Base-by-base conservation (phyloP, 805 yeast species). In the Candida michaelii region DNA sequence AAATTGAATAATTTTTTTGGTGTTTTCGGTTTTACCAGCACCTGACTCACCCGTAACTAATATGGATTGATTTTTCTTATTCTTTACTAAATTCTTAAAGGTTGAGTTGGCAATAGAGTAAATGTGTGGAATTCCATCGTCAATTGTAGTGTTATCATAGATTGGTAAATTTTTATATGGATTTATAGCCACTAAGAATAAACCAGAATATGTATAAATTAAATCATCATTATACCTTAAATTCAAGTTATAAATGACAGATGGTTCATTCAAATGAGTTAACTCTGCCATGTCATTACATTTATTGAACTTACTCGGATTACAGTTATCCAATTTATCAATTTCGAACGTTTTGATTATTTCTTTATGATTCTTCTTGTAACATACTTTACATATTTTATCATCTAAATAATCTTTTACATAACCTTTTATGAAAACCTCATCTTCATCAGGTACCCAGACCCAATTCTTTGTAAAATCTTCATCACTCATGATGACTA, bases 41-140 rank as follows among this genome's bases (percentile, higher is more conserved):
- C 99, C 99, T 17, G 95, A 85, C 60, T 93, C 99, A 50, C 99
- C 99, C 0, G 99, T 93, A n/a, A 93, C 97, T 38, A 93, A 71
- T 42, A 93, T 89, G 10, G 95, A 83, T 66, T 93, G 99, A 61
- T 90, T 85, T 54, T 80, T 81, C 39, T 69, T 73, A 49, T 85
- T 82, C 10, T 75, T 71, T 10, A 88, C 66, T 59, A 93, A 68
- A 54, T 83, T 85, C 48, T 88, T 78, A 53, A 82, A 87, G 1
- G 98, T 95, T 36, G 80, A 80, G 55, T 93, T 96, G 0, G 59
- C 85, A 23, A 86, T 82, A 1, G 95, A 95, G 63, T 82, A 93
- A 30, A 93, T 89, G 60, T 93, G 99, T 1, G 99, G 99, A 14
- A 15, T 12, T 18, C 63, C 63, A 30, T 56, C 58, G 17, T 62